Evolutionary conservation across 352 stramenopile genomes (phyloP).

Genomic region (Globisporangium perplexum): DNA sequence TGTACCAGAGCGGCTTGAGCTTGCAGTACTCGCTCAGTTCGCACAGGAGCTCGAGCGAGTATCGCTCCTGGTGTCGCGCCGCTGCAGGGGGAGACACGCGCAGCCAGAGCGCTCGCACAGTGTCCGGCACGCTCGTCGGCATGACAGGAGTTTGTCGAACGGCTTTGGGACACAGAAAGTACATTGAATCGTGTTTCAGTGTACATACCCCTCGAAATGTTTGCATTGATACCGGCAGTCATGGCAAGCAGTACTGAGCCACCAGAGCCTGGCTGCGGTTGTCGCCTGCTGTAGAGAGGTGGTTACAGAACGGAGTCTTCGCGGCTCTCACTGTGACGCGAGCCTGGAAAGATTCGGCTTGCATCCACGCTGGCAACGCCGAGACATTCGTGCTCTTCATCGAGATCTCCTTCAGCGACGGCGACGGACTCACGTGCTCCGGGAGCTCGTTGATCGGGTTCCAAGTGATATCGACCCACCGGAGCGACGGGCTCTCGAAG

Average conservation of each 20-base stretch:
- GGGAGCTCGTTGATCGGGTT: constrained; percentile 7
- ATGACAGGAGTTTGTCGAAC: too few relatives aligned
- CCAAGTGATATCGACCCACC: neutral
- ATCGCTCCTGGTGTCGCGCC: too few relatives aligned
- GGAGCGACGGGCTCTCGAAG: constrained; percentile 6
- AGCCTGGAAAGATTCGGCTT: neutral
- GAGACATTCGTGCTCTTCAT: constrained; percentile 9
- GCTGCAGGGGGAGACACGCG: too few relatives aligned
- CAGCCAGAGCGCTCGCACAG: too few relatives aligned
- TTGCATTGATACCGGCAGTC: neutral
- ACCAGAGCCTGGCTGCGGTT: neutral
- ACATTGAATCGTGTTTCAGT: too few relatives aligned
- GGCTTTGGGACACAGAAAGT: too few relatives aligned
- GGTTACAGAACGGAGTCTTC: neutral
- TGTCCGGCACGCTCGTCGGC: too few relatives aligned
- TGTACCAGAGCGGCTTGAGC: too few relatives aligned
- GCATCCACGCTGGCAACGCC: constrained; percentile 7
- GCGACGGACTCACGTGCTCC: neutral
- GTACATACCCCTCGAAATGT: too few relatives aligned
- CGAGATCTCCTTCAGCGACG: constrained; percentile 4
- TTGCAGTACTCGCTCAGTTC: too few relatives aligned
- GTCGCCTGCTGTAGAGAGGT: neutral
- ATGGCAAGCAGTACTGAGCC: neutral
- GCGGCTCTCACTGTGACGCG: neutral
- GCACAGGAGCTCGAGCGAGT: too few relatives aligned